Base-by-base conservation (phyloP, 2,329 filamentous ascomycete genomes). In the Microsporum ferrugineum region DNA sequence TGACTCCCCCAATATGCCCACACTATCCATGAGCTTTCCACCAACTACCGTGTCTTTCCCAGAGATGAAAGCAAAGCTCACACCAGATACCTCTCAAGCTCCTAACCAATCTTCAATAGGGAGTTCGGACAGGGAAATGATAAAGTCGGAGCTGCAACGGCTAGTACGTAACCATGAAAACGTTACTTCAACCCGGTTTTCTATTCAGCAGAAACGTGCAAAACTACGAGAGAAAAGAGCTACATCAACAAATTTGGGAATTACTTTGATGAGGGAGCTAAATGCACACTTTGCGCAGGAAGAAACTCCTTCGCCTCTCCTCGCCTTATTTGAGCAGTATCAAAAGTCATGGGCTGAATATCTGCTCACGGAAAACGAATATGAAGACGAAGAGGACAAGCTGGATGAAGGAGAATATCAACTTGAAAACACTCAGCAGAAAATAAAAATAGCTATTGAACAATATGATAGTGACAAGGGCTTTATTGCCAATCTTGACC, bases 351-450 rank as follows among this genome's bases (percentile, higher is more conserved):
- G 65, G 14, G 63, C 66, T 3, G 64, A 65, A 17, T 71, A 71
- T 56, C 60, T 67, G 57, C 61, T 60, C 4, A 61, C 68, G 41
- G 70, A 72, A 60, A 60, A 63, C 27, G 63, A 63, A 8, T 69
- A 70, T 47, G 61, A 68, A 29, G 43, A 65, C n/a, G 58, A 64
- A 2, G 70, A 72, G 59, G 66, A 68, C 23, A 62, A 66, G n/a
- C 58, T 72, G 38, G 66, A 66, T 47, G 61, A 62, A n/a, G 61
- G 67, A n/a, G 70, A 72, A 49, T 67, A 65, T 36, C 38, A 58
- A 12, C 63, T 72, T n/a, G 61, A 62, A 17, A 61, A 65, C 34
- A 53, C 63, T 61, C 41, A 68, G 64, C 58, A 64, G 60, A 53
- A 63, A n/a, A 61, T 71, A 33, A 58, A 57, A 14, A 7, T 36